A percentile compares a stretch with the other conserved stretches of the same genome.
These are phyloP conservation scores for Beta lomatogona DNA, from an alignment of 179 eudicot species.

Conservation along the genomic window DNA sequence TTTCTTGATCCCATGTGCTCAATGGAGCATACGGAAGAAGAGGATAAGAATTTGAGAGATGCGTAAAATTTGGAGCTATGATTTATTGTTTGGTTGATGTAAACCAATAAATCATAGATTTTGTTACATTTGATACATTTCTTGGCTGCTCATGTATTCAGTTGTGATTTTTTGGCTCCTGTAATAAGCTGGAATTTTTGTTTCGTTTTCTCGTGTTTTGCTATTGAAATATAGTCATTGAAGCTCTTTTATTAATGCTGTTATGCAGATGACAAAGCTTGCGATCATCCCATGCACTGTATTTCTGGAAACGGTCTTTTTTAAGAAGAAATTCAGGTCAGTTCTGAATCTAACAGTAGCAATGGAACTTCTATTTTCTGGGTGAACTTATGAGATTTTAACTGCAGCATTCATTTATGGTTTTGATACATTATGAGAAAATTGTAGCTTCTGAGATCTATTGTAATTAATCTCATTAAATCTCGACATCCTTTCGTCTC, in stretches of 20 bases:
- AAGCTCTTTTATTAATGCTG: slow-evolving; percentile 7
- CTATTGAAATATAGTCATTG: neutral
- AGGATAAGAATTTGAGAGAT: neutral
- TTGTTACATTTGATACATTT: neutral
- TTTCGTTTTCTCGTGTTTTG: neutral
- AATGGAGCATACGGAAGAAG: neutral
- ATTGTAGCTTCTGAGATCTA: neutral
- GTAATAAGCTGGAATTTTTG: neutral
- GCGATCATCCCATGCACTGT: slow-evolving; percentile 93
- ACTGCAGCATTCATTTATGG: neutral
- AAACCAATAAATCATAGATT: too few species aligned
- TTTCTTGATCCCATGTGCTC: neutral
- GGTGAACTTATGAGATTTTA: neutral
- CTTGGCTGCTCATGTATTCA: neutral
- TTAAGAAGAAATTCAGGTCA: slow-evolving; percentile 78
- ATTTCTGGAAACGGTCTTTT: slow-evolving; percentile 74
- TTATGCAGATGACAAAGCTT: slow-evolving; percentile 77
- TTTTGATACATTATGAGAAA: neutral
- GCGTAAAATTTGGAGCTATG: neutral
- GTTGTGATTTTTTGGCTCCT: neutral
- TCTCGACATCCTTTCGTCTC: neutral
- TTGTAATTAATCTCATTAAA: neutral
- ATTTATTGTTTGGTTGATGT: neutral
- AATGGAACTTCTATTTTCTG: neutral
- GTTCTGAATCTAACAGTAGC: neutral